Base-by-base conservation (phyloP, 306 rosid species). In the Aeschynomene evenia region DNA sequence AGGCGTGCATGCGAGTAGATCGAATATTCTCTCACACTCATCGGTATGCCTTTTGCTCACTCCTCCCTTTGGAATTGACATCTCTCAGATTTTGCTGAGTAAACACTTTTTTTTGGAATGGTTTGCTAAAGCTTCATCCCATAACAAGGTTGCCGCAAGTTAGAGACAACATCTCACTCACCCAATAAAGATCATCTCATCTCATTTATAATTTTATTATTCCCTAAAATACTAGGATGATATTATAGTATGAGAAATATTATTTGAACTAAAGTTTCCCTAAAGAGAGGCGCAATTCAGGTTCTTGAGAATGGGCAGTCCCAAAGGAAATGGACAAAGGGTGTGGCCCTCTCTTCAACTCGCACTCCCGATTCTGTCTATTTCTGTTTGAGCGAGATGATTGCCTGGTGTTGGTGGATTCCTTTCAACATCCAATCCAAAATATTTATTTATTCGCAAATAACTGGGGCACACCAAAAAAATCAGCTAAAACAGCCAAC, bases 201-300 rank as follows among this genome's bases (percentile, higher is more conserved):
- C 13, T 11, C 43, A 37, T 9, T 9, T 9, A 37, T 9, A 13
- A 37, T 9, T 37, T 37, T 37, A 10, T 9, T 9, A 37, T 37
- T 37, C 43, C 2, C 1, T 37, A 37, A 37, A 37, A 11, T 10
- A 37, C 43, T 37, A 9, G 14, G 43, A 1, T 9, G 14, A 37
- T 37, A 37, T 1, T 24, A 24, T 24, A 24, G 4, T 24, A 24
- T 24, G 2, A 24, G 4, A 24, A 24, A 24, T 24, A 24, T 24
- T 24, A 1, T 1, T 24, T 24, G 2, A n/a, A n/a, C n/a, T n/a
- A n/a, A 36, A 2, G 15, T 21, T n/a, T 43, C 75, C 82, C 26
- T 0, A 42, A 43, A 78, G 3, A 18, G 13, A 40, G 82, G 61
- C 79, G 71, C 54, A 61, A 40, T 72, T 73, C 61, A 57, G 62